A percentile compares a stretch with the other conserved stretches of the same genome.
These are phyloP conservation scores for Trifolium fragiferum DNA, from an alignment of 306 rosid species.

Conservation along the genomic window DNA sequence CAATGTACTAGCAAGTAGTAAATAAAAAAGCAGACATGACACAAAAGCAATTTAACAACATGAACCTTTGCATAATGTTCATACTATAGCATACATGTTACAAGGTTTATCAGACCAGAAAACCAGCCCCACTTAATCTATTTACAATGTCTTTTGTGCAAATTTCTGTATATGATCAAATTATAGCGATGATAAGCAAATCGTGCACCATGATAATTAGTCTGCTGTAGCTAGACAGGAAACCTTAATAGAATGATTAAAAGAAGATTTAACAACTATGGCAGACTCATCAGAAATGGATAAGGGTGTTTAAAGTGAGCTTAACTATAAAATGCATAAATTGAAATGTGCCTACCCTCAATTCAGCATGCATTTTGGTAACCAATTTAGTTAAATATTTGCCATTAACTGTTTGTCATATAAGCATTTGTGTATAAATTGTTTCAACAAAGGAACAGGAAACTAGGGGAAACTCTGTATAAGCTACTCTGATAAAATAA, in stretches of 20 bases:
- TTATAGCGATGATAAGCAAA: slow-evolving; percentile 7
- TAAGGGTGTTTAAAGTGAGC: not conserved
- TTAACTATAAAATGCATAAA: not conserved
- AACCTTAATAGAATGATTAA: not conserved
- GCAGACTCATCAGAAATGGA: not conserved
- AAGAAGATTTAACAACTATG: not conserved
- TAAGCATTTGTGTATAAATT: not conserved
- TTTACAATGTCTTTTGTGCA: not conserved
- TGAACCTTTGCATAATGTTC: not conserved
- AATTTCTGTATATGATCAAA: not conserved
- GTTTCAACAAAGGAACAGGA: not conserved
- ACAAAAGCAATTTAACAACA: slow-evolving; percentile 7
- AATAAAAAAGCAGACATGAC: not conserved
- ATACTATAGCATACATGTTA: not conserved
- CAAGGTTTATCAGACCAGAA: slow-evolving; percentile 13
- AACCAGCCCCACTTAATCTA: slow-evolving; percentile 2
- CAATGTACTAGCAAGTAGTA: not conserved
- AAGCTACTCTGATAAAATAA: not conserved
- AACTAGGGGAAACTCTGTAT: not conserved
- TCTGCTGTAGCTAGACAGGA: not conserved
- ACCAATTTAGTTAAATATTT: not conserved
- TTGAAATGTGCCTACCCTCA: not conserved
- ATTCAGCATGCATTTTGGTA: not conserved
- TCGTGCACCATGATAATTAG: not conserved
- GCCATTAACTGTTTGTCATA: not conserved